Evolutionary conservation across 352 stramenopile species (phyloP), one percentile per base, ranked within the genome.

Genomic region (Globisporangium iwayamae): DNA sequence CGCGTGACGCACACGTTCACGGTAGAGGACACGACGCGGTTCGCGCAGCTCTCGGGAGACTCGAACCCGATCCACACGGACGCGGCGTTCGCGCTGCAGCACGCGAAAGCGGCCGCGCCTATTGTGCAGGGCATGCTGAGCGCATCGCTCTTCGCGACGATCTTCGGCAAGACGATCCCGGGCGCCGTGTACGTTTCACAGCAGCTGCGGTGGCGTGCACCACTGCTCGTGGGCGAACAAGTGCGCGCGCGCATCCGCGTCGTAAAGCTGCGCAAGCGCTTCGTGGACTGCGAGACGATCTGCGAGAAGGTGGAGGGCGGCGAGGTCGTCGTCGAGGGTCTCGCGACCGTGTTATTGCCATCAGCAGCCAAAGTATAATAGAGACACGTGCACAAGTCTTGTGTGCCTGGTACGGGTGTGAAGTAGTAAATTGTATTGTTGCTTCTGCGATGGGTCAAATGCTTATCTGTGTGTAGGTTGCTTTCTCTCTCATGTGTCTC

Each of bases 41-140:
- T 95, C 54, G 79, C 84, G 0, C 52, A 34, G 6, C 69, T 93
- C 38, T 84, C 83, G 18, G 81, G 86, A 25, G 86, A 95, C 64
- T 78, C 70, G 55, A 95, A 95, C 45, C 84, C 84, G 28, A 83
- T 95, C 56, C 86, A 95, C 62, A 74, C 87, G 20, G 82, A 93
- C 65, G 69, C 76, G 2, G 61, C 38, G 0, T 82, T 81, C 34
- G 75, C 76, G 0, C 30, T 56, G 0, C 39, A 76, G 47, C 51
- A 71, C n/a, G 57, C 65, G 9, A 65, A 67, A 4, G 57, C 73
- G 28, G 55, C 38, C 9, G 73, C 76, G 41, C 82, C 83, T 0
- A 72, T 94, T 32, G 86, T 94, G 38, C 83, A 94, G 62, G 86
- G 86, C n/a, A 83, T 93, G 59, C 77, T 94, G 22, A 90, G 72